phyloP scores from a whole-genome alignment of 78 protist species.

The Monocercomonoides exilis region DNA sequence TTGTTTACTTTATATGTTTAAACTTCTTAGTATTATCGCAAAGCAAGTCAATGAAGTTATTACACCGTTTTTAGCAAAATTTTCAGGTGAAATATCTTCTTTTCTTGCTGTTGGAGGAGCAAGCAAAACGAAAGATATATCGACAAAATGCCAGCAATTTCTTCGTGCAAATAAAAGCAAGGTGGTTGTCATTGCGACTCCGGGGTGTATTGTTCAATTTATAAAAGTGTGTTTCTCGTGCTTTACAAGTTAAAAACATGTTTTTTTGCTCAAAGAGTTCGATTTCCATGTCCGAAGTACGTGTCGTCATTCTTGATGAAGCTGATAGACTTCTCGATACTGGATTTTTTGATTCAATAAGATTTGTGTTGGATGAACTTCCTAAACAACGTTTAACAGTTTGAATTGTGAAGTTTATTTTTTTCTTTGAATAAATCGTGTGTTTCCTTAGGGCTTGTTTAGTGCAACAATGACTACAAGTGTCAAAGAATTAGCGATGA shows the following conservation, averaged over 20 bases:
- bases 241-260: too few species aligned
- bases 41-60: not conserved
- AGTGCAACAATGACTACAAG: not conserved
- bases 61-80: not conserved
- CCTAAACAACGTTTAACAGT: not conserved
- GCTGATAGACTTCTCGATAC: not conserved
- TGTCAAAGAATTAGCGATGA: not conserved
- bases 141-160: not conserved
- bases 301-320: not conserved
- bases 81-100: not conserved
- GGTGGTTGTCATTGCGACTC: not conserved
- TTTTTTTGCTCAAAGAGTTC: too few species aligned
- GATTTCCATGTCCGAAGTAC: not conserved
- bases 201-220: not conserved
- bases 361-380: not conserved
- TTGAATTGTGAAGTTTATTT: too few species aligned
- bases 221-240: too few species aligned
- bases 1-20: not conserved
- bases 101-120: not conserved
- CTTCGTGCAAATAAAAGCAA: not conserved
- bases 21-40: not conserved
- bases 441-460: not conserved
- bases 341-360: not conserved
- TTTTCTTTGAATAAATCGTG: not conserved
- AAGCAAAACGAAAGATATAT: not conserved